phyloP scores from a whole-genome alignment of 192 early-diverging fungal species.

The Umbelopsis isabellina region DNA sequence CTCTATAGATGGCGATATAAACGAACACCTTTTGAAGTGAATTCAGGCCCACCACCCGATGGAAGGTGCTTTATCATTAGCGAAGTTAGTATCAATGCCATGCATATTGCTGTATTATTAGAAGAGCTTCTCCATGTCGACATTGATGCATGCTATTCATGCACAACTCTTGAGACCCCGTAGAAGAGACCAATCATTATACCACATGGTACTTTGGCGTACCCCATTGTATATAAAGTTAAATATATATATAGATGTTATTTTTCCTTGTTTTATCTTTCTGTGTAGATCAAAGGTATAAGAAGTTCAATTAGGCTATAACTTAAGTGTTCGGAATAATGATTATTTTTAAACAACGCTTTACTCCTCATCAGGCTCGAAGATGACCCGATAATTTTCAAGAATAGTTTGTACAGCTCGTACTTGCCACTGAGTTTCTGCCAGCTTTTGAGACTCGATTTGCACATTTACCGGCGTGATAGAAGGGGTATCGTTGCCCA shows the following conservation, averaged over 20 bases:
- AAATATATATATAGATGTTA: background rate
- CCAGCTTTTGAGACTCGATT: constrained; percentile 30
- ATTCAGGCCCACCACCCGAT: background rate
- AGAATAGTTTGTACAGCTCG: constrained; percentile 63
- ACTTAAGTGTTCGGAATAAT: constrained; percentile 3
- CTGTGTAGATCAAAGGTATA: background rate
- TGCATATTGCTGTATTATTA: background rate
- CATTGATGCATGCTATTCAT: background rate
- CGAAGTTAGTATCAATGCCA: background rate
- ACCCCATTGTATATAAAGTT: background rate
- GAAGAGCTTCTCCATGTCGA: background rate
- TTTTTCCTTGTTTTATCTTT: background rate
- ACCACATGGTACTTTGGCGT: background rate
- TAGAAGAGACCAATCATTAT: background rate
- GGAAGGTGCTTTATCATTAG: background rate
- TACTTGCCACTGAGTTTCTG: constrained; percentile 63
- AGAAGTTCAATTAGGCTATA: constrained; percentile 11
- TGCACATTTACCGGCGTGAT: constrained; percentile 34
- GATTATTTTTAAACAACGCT: constrained; percentile 5
- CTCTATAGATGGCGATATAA: constrained; percentile 1
- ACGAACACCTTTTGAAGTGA: background rate
- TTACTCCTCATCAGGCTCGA: constrained; percentile 57
- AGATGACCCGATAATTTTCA: constrained; percentile 64
- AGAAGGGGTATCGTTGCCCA: constrained; percentile 59
- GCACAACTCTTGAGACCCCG: background rate